Evolutionary conservation across 1,284 basidiomycete species (phyloP).

Genomic region (Ustilago bromivora): DNA sequence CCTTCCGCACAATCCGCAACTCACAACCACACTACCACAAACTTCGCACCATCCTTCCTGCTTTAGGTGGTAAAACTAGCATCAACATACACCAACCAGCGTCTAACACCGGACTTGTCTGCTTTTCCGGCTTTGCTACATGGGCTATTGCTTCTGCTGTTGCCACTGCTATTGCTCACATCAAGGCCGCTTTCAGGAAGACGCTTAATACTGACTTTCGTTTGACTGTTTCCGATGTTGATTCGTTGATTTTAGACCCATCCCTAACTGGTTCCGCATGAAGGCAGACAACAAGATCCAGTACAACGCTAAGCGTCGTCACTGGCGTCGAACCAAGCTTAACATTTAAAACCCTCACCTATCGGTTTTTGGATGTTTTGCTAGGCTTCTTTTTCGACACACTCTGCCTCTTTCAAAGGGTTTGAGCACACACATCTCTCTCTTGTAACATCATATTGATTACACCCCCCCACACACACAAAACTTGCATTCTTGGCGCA

Average conservation of each 20-base stretch:
- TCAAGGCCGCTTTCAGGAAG: not conserved
- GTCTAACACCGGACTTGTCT: too few relatives aligned
- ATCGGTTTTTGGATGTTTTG: not conserved
- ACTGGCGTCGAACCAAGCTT: slow-evolving; percentile 69
- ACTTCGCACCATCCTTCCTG: too few relatives aligned
- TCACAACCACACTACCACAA: too few relatives aligned
- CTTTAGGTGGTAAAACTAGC: too few relatives aligned
- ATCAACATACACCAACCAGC: too few relatives aligned
- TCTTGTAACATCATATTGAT: not conserved
- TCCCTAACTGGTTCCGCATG: slow-evolving; percentile 97
- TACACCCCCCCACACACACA: too few relatives aligned
- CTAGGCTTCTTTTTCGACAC: not conserved
- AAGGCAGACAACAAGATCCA: slow-evolving; percentile 96
- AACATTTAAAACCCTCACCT: slow-evolving; percentile 53
- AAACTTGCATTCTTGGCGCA: not conserved
- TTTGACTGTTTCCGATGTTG: too few relatives aligned
- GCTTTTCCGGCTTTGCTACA: not conserved
- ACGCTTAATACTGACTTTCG: slow-evolving; percentile 17
- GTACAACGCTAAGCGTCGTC: slow-evolving; percentile 73
- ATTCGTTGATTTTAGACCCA: slow-evolving; percentile 75
- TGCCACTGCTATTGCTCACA: slow-evolving; percentile 5
- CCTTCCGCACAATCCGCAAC: too few relatives aligned
- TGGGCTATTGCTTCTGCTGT: slow-evolving; percentile 3
- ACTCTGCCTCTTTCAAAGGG: too few relatives aligned
- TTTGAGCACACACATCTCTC: not conserved